Conservation (phyloP, 768 basidiomycete genomes). For the Hebeloma cylindrosporum region DNA sequence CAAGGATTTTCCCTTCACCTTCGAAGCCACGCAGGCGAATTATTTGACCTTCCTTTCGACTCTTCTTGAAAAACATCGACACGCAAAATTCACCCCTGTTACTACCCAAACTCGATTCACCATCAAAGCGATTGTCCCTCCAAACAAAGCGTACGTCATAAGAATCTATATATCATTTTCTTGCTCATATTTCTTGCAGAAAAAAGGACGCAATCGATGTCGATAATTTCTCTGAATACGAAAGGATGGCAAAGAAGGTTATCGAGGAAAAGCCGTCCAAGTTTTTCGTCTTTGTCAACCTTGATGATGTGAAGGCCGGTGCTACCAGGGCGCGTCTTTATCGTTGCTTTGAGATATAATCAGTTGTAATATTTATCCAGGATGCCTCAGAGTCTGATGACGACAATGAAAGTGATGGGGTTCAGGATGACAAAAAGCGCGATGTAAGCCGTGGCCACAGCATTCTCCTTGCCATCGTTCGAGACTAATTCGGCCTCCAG, state of each 20-base stretch:
- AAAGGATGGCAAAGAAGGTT: conserved; percentile 10
- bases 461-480: background rate
- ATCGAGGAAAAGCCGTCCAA: conserved; percentile 8
- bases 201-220: conserved; percentile 23
- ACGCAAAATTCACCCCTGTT: conserved; percentile 7
- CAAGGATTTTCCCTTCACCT: background rate
- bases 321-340: background rate
- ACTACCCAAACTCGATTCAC: background rate
- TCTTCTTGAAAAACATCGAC: conserved; percentile 9
- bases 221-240: conserved; percentile 14
- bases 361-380: background rate
- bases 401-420: background rate
- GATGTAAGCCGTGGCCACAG: too few species aligned
- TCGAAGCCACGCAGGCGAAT: background rate
- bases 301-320: conserved; percentile 13
- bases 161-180: background rate
- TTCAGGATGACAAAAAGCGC: too few species aligned
- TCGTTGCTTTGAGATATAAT: background rate
- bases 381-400: background rate
- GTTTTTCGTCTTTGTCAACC: conserved; percentile 14
- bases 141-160: conserved; percentile 6
- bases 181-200: conserved; percentile 9
- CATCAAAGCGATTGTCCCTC: background rate
- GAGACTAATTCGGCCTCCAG: background rate
- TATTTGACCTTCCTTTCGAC: conserved; percentile 11